Conservation (phyloP, 768 basidiomycete species). For the Agaricus blazei region DNA sequence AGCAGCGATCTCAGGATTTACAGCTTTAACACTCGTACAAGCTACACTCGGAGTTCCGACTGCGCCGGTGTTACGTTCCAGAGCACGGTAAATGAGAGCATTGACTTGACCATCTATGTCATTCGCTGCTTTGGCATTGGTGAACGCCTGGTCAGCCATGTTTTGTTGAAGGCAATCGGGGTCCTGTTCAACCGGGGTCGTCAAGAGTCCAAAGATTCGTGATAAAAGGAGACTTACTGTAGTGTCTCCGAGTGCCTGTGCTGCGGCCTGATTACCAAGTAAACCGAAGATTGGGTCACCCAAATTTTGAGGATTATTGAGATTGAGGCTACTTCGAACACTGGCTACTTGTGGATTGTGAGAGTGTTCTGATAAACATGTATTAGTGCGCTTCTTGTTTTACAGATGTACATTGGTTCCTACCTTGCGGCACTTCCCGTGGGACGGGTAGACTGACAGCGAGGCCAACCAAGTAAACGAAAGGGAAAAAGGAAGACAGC, state of each 20-base stretch:
- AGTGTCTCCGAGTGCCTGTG: constrained; percentile 47
- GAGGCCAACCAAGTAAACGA: constrained; percentile 28
- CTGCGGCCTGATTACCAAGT: constrained; percentile 61
- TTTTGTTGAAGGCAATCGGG: constrained; percentile 61
- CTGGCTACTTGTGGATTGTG: constrained; percentile 53
- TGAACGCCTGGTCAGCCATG: constrained; percentile 65
- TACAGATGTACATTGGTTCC: background rate
- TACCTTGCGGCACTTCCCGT: constrained; percentile 66
- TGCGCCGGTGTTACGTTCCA: constrained; percentile 60
- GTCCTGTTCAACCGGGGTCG: constrained; percentile 27
- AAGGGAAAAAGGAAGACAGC: constrained; percentile 28
- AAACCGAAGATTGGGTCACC: constrained; percentile 61
- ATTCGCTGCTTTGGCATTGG: constrained; percentile 61
- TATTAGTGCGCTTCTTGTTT: constrained; percentile 1
- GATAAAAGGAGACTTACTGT: constrained; percentile 29
- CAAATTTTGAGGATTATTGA: constrained; percentile 58
- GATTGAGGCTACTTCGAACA: constrained; percentile 39
- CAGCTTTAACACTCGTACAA: constrained; percentile 52
- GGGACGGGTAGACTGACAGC: constrained; percentile 39
- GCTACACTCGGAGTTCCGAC: constrained; percentile 41
- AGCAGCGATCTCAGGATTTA: constrained; percentile 63
- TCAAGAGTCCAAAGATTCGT: background rate
- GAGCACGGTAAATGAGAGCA: constrained; percentile 57
- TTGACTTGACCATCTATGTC: constrained; percentile 51
- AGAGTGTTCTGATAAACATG: constrained; percentile 47